Evolutionary conservation across 495 filamentous ascomycete genomes (phyloP), one percentile per base, ranked within the genome.

Genomic region (Hypoxylon fragiforme): DNA sequence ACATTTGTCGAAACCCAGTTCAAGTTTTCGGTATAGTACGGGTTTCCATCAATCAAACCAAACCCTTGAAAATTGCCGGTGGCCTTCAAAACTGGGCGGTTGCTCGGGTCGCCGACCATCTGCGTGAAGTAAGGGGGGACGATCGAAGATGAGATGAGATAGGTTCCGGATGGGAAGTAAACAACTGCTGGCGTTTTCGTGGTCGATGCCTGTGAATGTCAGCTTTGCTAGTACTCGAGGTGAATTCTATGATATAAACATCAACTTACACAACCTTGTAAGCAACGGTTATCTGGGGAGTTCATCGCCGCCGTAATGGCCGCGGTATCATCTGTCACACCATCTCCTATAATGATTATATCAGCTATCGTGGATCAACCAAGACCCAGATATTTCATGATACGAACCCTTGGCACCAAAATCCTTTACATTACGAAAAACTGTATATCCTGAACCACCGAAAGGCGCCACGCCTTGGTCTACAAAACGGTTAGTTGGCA

Each of bases 271-370:
- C 75, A 82, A n/a, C 85, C 87, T 54, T 85, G 77, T 32, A 85
- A 88, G 63, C 91, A 96, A 11, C 91, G 89, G 53, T 81, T 80
- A 14, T 89, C 87, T 14, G 83, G 82, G 15, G 83, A 81, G 15
- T 81, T 80, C 60, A 95, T 89, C 15, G 92, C 92, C 38, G 76
- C 68, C 60, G 95, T 94, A 72, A 96, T 95, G 0, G 91, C 90
- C 28, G 67, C 83, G 2, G 90, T 92, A 65, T 96, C 91, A 64
- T 96, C 90, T 1, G 88, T 89, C 19, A 62, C 52, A 18, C 74
- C 74, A 56, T 76, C 75, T 47, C 73, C 70, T 72, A 37, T 39
- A 15, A n/a, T 30, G 19, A 45, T 30, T 4, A 28, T 4, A 28
- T 60, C 31, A 60, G 56, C 32, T 2, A 38, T 49, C 40, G 19